Percentiles rank a stretch among this genome's conserved stretches.
phyloP scores from a whole-genome alignment of 1,284 basidiomycete species.

The Cutaneotrichosporon cyanovorans region DNA sequence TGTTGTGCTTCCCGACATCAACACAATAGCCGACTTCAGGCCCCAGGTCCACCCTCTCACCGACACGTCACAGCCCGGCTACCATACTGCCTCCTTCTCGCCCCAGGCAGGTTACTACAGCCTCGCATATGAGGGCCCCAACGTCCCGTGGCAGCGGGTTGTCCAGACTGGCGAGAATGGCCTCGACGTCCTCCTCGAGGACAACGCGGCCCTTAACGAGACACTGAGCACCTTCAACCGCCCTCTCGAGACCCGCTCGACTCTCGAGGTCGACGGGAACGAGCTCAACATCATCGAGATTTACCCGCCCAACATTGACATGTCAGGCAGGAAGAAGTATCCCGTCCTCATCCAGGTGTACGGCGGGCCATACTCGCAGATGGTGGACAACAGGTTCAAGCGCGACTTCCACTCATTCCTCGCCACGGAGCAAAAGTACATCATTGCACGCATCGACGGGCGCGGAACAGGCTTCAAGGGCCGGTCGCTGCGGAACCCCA shows the following conservation, averaged over 20 bases:
- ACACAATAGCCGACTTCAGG: slow-evolving; percentile 21
- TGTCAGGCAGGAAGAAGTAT: slow-evolving; percentile 83
- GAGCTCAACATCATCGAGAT: slow-evolving; percentile 84
- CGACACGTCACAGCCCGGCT: slow-evolving; percentile 56
- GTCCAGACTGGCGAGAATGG: slow-evolving; percentile 55
- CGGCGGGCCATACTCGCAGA: slow-evolving; percentile 80
- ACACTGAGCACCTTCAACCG: slow-evolving; percentile 65
- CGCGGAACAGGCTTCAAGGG: slow-evolving; percentile 92
- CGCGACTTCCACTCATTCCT: slow-evolving; percentile 84
- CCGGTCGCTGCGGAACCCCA: slow-evolving; percentile 67
- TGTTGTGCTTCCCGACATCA: slow-evolving; percentile 54
- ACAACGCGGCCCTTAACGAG: slow-evolving; percentile 64
- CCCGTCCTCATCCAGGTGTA: slow-evolving; percentile 88
- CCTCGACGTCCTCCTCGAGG: slow-evolving; percentile 52
- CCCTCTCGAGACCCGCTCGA: slow-evolving; percentile 62
- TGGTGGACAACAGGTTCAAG: slow-evolving; percentile 59
- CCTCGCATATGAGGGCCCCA: slow-evolving; percentile 70
- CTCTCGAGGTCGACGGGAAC: slow-evolving; percentile 68
- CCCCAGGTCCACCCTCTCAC: slow-evolving; percentile 54
- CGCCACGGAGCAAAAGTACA: slow-evolving; percentile 70
- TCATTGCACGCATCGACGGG: slow-evolving; percentile 81
- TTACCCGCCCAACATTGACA: slow-evolving; percentile 83
- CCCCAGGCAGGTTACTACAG: slow-evolving; percentile 77
- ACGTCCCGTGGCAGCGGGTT: slow-evolving; percentile 78
- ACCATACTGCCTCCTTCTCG: slow-evolving; percentile 66